Evolutionary conservation across 768 basidiomycete species (phyloP), one percentile per base, ranked within the genome.

Genomic region (Boletus reticuloceps): DNA sequence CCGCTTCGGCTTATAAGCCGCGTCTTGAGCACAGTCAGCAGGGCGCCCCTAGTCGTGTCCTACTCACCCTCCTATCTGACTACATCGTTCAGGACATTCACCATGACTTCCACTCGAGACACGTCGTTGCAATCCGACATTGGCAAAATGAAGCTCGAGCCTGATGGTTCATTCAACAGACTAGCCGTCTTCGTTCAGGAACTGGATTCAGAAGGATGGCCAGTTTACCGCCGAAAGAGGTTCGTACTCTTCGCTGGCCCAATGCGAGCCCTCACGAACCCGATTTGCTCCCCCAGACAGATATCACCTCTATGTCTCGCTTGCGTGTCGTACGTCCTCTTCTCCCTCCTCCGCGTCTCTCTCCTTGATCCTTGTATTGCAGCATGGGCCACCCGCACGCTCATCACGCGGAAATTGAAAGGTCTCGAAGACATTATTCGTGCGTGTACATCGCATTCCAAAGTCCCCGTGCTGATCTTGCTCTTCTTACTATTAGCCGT

Each of bases 361-460:
- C 1, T 37, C 27, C 29, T 22, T 13, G 19, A 27, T 27, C 43
- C 22, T 11, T 17, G 37, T n/a, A 11, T 43, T 39, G 12, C 44
- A 91, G 89, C 96, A 10, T 98, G 95, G 96, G 96, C 96, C 0
- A 92, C 93, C 25, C 81, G 96, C 60, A 83, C 94, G 5, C 76
- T 97, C 58, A 97, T 98, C 62, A 78, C 88, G 5, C 81, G 95
- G 60, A 86, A 93, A 72, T 80, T 98, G 63, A 99, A 99, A 70
- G 94, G 95, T 2, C 78, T 99, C 22, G 89, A 98, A 59, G 79
- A 87, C 25, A 74, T 91, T 57, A 83, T 99, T 55, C 76, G 94
- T 91, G 59, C 67, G 88, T 75, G 16, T 25, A 4, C 48, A 44
- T 46, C 42, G 5, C 43, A 11, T 20, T 19, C 19, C 19, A 36